Base-by-base conservation (phyloP, 2,329 filamentous ascomycete genomes). In the Mycosphaerelloides madeirae region DNA sequence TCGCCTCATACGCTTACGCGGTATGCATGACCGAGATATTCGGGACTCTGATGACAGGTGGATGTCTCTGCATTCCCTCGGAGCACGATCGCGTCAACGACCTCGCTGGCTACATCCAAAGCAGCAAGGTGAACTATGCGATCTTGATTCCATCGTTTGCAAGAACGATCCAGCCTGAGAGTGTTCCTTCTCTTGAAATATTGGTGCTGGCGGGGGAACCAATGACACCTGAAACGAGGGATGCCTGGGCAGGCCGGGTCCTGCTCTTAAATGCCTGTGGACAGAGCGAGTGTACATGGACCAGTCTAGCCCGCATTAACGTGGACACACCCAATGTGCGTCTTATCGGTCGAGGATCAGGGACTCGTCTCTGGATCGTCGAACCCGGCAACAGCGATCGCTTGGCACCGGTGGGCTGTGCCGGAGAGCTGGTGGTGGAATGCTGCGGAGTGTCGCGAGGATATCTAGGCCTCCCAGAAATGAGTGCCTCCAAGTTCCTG, bases 21-120 rank as follows among this genome's bases (percentile, higher is more conserved):
- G 48, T 51, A 2, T n/a, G 20, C 19, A 18, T 43, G 2, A 13
- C 13, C 8, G 25, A 31, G 22, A 33, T 22, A 13, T 41, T 41
- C 14, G 13, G 9, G 9, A 20, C 29, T 13, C 15, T 41, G 12
- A 6, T 32, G 7, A 31, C 8, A 8, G 38, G 38, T 6, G 25
- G 22, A 39, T 42, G 33, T 43, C 52, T 38, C 31, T 54, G 22
- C 19, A n/a, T 29, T 43, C 53, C 22, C 31, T 49, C 19, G n/a
- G 16, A 76, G 0, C 61, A 70, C 1, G 75, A 81, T 34, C 68
- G 76, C 5, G 59, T 74, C 29, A 70, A 73, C 38, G 72, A 80
- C 39, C 16, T 35, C 11, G 15, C 68, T 2, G 22, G 37, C 25
- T 29, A 29, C 6, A 29, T 39, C 3, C 20, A 25, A 12, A 39